A percentile compares a stretch with the other conserved stretches of the same genome.
These are phyloP conservation scores for Mycena crocata DNA, from an alignment of 768 basidiomycete genomes.

Conservation along the genomic window DNA sequence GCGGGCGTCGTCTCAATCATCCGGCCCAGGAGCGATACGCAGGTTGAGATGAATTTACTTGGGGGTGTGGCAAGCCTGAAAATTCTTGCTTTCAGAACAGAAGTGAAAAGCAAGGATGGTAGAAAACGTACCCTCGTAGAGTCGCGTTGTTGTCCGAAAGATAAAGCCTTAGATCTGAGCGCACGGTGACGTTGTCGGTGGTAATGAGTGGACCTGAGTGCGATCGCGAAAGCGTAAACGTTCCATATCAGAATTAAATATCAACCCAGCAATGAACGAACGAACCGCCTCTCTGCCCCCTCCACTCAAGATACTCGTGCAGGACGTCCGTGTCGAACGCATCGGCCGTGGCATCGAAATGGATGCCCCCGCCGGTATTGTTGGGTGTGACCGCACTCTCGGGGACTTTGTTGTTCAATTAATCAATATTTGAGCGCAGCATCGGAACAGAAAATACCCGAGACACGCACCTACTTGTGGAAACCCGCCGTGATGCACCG, in stretches of 20 bases:
- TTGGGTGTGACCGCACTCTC: constrained; percentile 31
- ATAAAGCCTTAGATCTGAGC: constrained; percentile 40
- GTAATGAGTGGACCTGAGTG: constrained; percentile 35
- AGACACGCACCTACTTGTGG: constrained; percentile 29
- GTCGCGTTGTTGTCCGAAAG: constrained; percentile 37
- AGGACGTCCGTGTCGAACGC: constrained; percentile 32
- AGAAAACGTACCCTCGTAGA: constrained; percentile 29
- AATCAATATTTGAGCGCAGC: neutral
- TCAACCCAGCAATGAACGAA: neutral
- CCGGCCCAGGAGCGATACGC: constrained; percentile 27
- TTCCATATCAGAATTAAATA: neutral
- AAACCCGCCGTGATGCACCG: constrained; percentile 31
- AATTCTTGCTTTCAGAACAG: neutral
- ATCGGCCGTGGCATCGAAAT: constrained; percentile 33
- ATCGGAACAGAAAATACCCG: too few species aligned
- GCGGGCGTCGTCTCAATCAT: constrained; percentile 40
- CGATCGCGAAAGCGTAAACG: too few species aligned
- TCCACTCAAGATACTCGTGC: constrained; percentile 25
- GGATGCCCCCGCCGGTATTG: constrained; percentile 32
- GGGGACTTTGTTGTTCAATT: constrained; percentile 25
- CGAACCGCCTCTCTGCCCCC: constrained; percentile 33
- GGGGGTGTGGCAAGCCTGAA: constrained; percentile 3
- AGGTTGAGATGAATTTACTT: constrained; percentile 25
- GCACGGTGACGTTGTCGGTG: constrained; percentile 35
- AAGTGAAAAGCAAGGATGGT: neutral